Percentiles rank a stretch among this genome's conserved stretches.
These are phyloP conservation scores for Aspergillus kassunensis DNA, from an alignment of 495 filamentous ascomycete genomes.

Conservation along the genomic window DNA sequence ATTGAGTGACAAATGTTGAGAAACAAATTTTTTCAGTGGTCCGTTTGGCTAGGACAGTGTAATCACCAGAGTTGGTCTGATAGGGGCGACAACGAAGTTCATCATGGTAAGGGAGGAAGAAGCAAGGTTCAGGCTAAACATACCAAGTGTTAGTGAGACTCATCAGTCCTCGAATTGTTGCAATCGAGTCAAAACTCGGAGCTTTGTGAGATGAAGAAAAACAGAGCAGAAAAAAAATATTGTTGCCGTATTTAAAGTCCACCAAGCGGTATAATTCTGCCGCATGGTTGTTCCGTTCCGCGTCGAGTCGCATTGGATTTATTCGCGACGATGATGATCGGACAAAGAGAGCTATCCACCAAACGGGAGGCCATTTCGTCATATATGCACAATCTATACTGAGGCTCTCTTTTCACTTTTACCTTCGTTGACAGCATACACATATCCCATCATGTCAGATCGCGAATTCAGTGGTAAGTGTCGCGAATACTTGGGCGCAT, in stretches of 20 bases:
- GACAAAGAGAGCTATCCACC: conserved; percentile 2
- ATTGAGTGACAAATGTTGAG: conserved; percentile 13
- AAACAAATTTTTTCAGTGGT: conserved; percentile 58
- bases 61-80: conserved; percentile 85
- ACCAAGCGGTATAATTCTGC: conserved; percentile 30
- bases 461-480: conserved; percentile 77
- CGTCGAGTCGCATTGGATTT: conserved; percentile 14
- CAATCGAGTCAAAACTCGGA: neutral
- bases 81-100: conserved; percentile 90
- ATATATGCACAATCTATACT: neutral
- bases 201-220: conserved; percentile 23
- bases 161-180: neutral
- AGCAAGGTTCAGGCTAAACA: conserved; percentile 18
- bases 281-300: conserved; percentile 26
- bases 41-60: conserved; percentile 91
- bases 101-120: conserved; percentile 56
- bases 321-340: conserved; percentile 4
- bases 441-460: conserved; percentile 68
- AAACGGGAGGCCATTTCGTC: neutral
- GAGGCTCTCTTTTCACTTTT: conserved; percentile 1
- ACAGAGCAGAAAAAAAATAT: conserved; percentile 23
- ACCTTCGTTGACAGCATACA: neutral
- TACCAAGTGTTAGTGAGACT: conserved; percentile 37
- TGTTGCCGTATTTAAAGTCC: conserved; percentile 23
- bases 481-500: conserved; percentile 18